Evolutionary conservation across 768 basidiomycete species (phyloP).

Genomic region (Lentinus tigrinus): DNA sequence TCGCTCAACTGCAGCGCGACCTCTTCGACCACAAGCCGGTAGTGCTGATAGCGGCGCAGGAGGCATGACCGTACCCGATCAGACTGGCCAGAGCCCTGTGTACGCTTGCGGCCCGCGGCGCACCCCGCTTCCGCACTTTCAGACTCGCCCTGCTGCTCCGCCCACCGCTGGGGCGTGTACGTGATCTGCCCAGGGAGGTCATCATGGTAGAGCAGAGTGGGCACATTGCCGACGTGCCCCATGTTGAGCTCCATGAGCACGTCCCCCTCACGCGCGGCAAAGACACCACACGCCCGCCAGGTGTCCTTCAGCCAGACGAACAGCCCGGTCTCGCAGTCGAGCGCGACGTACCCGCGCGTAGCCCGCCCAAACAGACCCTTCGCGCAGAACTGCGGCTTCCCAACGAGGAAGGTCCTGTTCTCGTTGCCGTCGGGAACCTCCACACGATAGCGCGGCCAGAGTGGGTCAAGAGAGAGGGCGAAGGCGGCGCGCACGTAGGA

Average conservation of each 20-base stretch:
- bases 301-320: constrained; percentile 16
- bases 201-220: neutral
- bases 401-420: constrained; percentile 3
- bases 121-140: no score
- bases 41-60: neutral
- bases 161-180: neutral
- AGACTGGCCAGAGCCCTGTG: neutral
- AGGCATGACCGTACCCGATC: no score
- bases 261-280: neutral
- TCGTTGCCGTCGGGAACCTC: neutral
- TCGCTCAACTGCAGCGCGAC: neutral
- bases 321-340: neutral
- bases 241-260: neutral
- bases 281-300: constrained; percentile 2
- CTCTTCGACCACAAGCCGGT: constrained; percentile 3
- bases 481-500: constrained; percentile 4
- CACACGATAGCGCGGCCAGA: constrained; percentile 3
- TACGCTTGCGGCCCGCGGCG: neutral
- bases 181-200: neutral
- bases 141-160: neutral
- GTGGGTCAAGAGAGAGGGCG: neutral
- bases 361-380: constrained; percentile 2
- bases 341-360: constrained; percentile 13
- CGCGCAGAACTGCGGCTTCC: neutral
- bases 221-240: neutral